Base-by-base conservation (phyloP, 257 asterid genomes). In the Perilla frutescens region DNA sequence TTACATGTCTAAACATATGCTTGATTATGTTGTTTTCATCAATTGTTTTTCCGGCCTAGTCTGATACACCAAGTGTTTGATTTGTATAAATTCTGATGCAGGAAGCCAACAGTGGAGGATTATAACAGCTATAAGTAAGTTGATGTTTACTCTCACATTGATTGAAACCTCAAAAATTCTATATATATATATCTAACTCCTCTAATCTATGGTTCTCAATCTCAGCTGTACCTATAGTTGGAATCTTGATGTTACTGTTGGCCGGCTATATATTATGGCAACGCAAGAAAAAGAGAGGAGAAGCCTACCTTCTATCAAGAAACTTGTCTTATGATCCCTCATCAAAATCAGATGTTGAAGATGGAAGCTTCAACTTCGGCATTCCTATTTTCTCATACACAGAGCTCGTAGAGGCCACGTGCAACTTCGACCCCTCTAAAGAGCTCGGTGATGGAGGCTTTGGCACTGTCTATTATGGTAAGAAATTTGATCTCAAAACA, bases 361-460 rank as follows among this genome's bases (percentile, higher is more conserved):
- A 54, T 3, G 88, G 81, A 7, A 85, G 81, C 72, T 72, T 72
- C 53, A 76, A 62, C 72, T 85, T 74, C 58, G 93, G 90, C 51
- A 71, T 91, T 59, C 88, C 88, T 11, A 76, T 91, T 47, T 88
- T 88, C 89, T 84, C 95, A 40, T 86, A 88, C 77, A 12, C 57
- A 1, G 90, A 89, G 54, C 95, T 91, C 11, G 84, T 77, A 72
- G 85, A 78, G 66, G 93, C 89, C 66, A 89, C 96, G 0, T 73
- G 83, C 48, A 80, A 70, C 62, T 91, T 89, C 55, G 88, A 91
- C 65, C 72, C 87, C 20, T 66, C 89, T 29, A 81, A 77, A 43
- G 96, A 89, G 66, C 86, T 91, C 15, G 97, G 97, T 14, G 90
- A 88, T 48, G 97, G 97, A 71, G 96, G 96, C 69, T 91, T 86